Percentiles rank a stretch among this genome's conserved stretches.
Conservation (phyloP, 2,329 filamentous ascomycete genomes). For the Tolypocladium tundrense region DNA sequence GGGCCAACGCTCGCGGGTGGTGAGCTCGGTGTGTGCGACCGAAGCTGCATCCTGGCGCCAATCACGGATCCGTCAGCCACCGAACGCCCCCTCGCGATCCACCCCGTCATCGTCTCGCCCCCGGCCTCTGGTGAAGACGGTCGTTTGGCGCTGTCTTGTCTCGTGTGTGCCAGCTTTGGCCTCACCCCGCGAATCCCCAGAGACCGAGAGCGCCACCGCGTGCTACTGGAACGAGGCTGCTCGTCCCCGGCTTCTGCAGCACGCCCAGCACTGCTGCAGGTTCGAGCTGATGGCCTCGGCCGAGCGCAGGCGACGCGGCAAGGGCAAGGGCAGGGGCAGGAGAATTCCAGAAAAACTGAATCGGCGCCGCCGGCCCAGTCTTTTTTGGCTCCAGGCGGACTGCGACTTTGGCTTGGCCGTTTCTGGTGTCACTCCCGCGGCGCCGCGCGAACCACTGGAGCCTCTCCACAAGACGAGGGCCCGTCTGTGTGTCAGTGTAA, state of each 20-base stretch:
- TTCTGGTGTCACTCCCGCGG: not conserved
- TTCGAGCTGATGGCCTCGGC: not conserved
- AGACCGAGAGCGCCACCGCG: no score
- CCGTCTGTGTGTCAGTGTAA: no score
- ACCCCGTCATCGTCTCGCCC: not conserved
- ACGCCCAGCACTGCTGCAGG: no score
- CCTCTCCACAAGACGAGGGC: not conserved
- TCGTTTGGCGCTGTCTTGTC: not conserved
- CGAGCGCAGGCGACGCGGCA: not conserved
- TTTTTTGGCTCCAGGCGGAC: not conserved
- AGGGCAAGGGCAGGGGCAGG: not conserved
- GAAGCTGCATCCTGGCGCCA: not conserved
- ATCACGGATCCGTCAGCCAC: not conserved
- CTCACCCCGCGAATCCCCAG: no score
- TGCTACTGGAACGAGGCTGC: no score
- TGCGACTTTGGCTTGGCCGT: not conserved
- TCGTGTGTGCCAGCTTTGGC: no score
- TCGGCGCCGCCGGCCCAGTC: not conserved
- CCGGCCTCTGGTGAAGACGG: not conserved
- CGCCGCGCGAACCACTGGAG: not conserved
- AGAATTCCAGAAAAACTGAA: not conserved
- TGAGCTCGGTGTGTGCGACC: not conserved
- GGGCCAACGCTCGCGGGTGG: not conserved
- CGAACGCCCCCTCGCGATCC: not conserved
- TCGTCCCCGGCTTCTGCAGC: not conserved